These are phyloP conservation scores for Neophaeococcomyces aloes DNA, from an alignment of 2,329 filamentous ascomycete species.

Conservation along the genomic window DNA sequence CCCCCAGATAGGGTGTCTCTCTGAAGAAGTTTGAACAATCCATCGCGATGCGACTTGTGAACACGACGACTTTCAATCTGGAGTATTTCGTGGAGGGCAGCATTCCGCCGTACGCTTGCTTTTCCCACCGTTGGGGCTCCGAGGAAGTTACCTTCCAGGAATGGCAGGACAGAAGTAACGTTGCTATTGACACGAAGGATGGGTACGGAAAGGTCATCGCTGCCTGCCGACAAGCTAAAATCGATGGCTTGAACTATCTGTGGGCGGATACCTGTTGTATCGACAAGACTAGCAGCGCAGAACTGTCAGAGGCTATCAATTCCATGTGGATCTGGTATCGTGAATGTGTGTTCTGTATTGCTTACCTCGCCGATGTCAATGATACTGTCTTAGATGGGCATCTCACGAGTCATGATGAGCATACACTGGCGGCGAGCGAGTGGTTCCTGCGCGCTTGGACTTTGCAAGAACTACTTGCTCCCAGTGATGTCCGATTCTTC, in stretches of 20 bases:
- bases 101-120: slow-evolving; percentile 15
- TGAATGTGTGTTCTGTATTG: slow-evolving; percentile 8
- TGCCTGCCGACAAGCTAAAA: slow-evolving; percentile 6
- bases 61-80: too few species aligned
- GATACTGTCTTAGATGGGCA: background rate
- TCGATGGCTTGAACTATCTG: slow-evolving; percentile 13
- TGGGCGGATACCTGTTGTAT: slow-evolving; percentile 23
- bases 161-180: slow-evolving; percentile 14
- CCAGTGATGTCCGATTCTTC: slow-evolving; percentile 21
- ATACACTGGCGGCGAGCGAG: slow-evolving; percentile 8
- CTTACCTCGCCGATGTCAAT: slow-evolving; percentile 2
- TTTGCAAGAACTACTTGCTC: slow-evolving; percentile 22
- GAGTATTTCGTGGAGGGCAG: too few species aligned
- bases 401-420: slow-evolving; percentile 6
- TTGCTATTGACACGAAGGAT: slow-evolving; percentile 1
- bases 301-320: slow-evolving; percentile 18
- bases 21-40: too few species aligned
- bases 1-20: too few species aligned
- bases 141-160: slow-evolving; percentile 20
- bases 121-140: slow-evolving; percentile 21
- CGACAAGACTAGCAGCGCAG: slow-evolving; percentile 17
- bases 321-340: slow-evolving; percentile 21
- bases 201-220: slow-evolving; percentile 8
- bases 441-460: slow-evolving; percentile 16
- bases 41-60: too few species aligned